Percentiles rank a stretch among this genome's conserved stretches.
These are phyloP conservation scores for Pythium volutum DNA, from an alignment of 352 stramenopile genomes.

Conservation along the genomic window DNA sequence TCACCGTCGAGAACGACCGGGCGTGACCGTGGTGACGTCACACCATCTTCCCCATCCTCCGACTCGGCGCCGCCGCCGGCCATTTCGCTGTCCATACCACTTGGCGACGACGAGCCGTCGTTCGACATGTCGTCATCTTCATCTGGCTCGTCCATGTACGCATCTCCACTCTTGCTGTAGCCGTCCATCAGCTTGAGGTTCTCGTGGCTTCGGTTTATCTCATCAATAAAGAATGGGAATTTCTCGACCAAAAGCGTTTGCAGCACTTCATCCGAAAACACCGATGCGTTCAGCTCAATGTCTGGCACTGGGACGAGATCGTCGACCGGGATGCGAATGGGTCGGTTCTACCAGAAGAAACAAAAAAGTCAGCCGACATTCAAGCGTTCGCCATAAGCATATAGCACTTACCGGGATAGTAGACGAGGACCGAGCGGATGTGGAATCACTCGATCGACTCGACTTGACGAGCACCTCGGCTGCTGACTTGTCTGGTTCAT, in stretches of 20 bases:
- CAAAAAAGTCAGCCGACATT: conserved; percentile 9
- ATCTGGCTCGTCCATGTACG: conserved; percentile 58
- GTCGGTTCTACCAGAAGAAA: conserved; percentile 45
- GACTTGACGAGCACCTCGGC: conserved; percentile 69
- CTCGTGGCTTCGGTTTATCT: conserved; percentile 72
- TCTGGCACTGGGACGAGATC: conserved; percentile 77
- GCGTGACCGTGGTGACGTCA: conserved; percentile 13
- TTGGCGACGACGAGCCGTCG: conserved; percentile 69
- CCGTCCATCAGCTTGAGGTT: conserved; percentile 50
- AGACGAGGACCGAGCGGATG: conserved; percentile 9
- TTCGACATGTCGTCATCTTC: conserved; percentile 88
- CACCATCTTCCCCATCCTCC: conserved; percentile 51
- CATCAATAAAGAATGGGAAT: conserved; percentile 71
- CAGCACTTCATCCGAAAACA: conserved; percentile 70
- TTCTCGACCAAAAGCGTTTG: conserved; percentile 64
- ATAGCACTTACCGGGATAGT: conserved; percentile 30
- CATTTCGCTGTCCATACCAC: conserved; percentile 76
- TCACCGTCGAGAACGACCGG: conserved; percentile 11
- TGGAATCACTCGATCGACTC: conserved; percentile 39
- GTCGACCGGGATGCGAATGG: conserved; percentile 79
- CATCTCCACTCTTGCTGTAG: conserved; percentile 33
- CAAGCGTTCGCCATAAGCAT: neutral
- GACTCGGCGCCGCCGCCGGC: conserved; percentile 47
- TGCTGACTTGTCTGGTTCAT: conserved; percentile 78
- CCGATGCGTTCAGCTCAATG: conserved; percentile 60